Evolutionary conservation across 306 rosid genomes (phyloP), one percentile per base, ranked within the genome.

Genomic region (Crotalaria pallida): DNA sequence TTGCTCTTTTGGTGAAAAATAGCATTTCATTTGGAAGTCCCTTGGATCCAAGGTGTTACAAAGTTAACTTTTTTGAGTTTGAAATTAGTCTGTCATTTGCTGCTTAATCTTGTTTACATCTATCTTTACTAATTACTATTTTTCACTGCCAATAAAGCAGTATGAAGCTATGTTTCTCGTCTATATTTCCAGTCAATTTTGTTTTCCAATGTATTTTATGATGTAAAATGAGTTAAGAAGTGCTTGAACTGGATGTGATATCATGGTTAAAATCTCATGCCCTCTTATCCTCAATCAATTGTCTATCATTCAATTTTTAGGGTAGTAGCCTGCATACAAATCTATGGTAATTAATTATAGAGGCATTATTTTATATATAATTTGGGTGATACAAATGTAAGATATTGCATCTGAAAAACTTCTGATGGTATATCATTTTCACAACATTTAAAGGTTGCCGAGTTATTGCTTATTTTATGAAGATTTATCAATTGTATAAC

Each of bases 41-140:
- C 76, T 70, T 90, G 80, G 92, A 88, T 82, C 80, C 83, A 69
- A 90, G 98, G 98, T 92, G 79, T 80, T 53, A 8, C 62, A 51
- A 52, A 8, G 34, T 80, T 71, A 16, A 29, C 7, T 51, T 18
- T 77, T 36, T 57, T 16, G 36, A 63, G 10, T 66, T 70, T 58
- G 50, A 51, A 31, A 69, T 44, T 67, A 74, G 51, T 58, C 36
- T n/a, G 23, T 67, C 73, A 34, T 71, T 2, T 50, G 50, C 44
- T 41, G 18, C 52, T 48, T 53, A 64, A 18, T 58, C 36, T 48
- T 61, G 17, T 49, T 44, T 62, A 50, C 8, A 12, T 48, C 10
- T 27, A 16, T 68, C n/a, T 38, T 23, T 68, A 29, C 41, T 48
- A 1, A 0, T 68, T 43, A n/a, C n/a, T n/a, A 26, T 26, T 26